These are phyloP conservation scores for Lactifluus volemus DNA, from an alignment of 768 basidiomycete species.

Conservation along the genomic window DNA sequence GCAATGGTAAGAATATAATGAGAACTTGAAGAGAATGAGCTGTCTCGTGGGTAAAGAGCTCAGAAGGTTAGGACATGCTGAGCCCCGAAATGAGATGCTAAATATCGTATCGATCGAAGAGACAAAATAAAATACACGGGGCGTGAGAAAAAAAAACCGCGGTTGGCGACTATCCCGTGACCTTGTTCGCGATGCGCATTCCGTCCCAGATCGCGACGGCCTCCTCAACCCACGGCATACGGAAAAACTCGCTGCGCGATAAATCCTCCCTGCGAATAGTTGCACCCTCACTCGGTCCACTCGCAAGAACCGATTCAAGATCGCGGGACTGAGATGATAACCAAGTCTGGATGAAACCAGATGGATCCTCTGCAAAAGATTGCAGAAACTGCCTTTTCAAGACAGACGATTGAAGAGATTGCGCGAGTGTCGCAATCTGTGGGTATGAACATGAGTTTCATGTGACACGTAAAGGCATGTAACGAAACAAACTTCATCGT, in stretches of 20 bases:
- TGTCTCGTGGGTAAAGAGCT: too few relatives aligned
- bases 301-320: conserved; percentile 81
- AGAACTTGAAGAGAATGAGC: too few relatives aligned
- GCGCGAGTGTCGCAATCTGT: conserved; percentile 75
- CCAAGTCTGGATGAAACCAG: conserved; percentile 82
- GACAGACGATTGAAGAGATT: conserved; percentile 80
- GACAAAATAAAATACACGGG: background rate
- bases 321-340: conserved; percentile 88
- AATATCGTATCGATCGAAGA: too few relatives aligned
- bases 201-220: conserved; percentile 85
- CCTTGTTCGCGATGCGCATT: conserved; percentile 44
- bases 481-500: conserved; percentile 66
- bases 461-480: background rate
- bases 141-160: background rate
- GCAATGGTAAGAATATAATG: too few relatives aligned
- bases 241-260: conserved; percentile 83
- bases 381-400: conserved; percentile 81
- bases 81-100: too few relatives aligned
- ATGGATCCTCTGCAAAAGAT: conserved; percentile 71
- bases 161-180: conserved; percentile 7
- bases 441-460: background rate
- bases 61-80: too few relatives aligned
- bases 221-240: conserved; percentile 84
- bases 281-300: conserved; percentile 71
- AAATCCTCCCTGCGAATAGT: conserved; percentile 84